Conservation (phyloP, 2,329 filamentous ascomycete genomes). For the Venturiaceae sp. region DNA sequence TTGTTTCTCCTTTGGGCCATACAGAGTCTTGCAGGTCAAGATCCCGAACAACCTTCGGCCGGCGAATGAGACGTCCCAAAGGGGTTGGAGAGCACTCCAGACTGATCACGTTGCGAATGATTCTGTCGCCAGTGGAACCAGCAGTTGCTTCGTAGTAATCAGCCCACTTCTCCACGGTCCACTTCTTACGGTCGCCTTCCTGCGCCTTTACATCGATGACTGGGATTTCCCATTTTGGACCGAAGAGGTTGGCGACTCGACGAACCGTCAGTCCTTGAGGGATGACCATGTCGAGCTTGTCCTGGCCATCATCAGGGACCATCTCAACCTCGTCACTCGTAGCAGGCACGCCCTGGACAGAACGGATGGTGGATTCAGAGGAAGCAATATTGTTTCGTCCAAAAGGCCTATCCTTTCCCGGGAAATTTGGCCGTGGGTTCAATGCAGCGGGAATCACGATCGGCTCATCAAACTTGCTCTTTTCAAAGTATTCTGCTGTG, state of each 20-base stretch:
- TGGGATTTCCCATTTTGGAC: constrained; percentile 51
- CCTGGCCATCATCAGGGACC: constrained; percentile 51
- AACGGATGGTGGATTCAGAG: not conserved
- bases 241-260: constrained; percentile 53
- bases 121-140: constrained; percentile 36
- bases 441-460: constrained; percentile 53
- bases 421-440: constrained; percentile 42
- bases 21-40: constrained; percentile 47
- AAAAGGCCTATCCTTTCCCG: constrained; percentile 6
- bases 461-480: constrained; percentile 55
- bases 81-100: constrained; percentile 56
- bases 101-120: constrained; percentile 60
- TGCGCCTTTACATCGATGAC: constrained; percentile 64
- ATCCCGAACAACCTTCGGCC: constrained; percentile 56
- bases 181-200: constrained; percentile 53
- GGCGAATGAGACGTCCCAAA: constrained; percentile 50
- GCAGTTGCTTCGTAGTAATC: constrained; percentile 48
- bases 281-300: constrained; percentile 59
- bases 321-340: constrained; percentile 20
- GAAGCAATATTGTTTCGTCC: not conserved
- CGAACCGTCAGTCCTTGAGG: constrained; percentile 54
- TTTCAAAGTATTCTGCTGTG: constrained; percentile 54
- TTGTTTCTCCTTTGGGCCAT: constrained; percentile 45
- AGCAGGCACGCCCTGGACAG: not conserved
- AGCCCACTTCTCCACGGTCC: constrained; percentile 57